Evolutionary conservation across 129 eudicot genomes (phyloP).

Genomic region (Helianthus tuberosus): DNA sequence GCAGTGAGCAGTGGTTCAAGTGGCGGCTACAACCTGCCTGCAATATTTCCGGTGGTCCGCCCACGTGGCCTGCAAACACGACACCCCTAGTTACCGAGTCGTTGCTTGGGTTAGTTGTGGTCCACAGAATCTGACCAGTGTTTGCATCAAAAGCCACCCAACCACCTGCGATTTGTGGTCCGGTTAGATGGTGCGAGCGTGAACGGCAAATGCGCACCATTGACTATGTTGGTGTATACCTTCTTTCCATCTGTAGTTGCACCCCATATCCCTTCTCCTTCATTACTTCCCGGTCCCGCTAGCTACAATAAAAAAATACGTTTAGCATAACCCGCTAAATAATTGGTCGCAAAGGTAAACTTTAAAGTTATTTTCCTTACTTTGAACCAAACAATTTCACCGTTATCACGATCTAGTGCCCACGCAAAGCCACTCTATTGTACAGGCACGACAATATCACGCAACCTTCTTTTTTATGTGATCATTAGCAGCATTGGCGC

Average conservation of each 20-base stretch:
- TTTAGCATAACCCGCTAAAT: too few species aligned
- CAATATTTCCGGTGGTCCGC: constrained; percentile 88
- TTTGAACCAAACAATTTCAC: constrained; percentile 57
- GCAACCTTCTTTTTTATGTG: constrained; percentile 25
- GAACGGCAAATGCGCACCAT: constrained; percentile 30
- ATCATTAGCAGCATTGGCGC: constrained; percentile 58
- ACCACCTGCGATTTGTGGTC: constrained; percentile 58
- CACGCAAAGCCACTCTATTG: constrained; percentile 74
- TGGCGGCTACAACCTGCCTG: constrained; percentile 49
- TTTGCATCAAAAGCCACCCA: constrained; percentile 77
- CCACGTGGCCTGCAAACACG: constrained; percentile 76
- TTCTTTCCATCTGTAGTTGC: constrained; percentile 60
- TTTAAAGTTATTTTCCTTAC: constrained; percentile 22
- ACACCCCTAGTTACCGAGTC: constrained; percentile 52
- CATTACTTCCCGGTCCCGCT: constrained; percentile 75
- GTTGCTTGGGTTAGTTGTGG: constrained; percentile 55
- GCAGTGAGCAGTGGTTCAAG: constrained; percentile 80
- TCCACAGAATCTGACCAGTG: constrained; percentile 59
- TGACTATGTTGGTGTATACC: constrained; percentile 66
- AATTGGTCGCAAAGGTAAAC: neutral
- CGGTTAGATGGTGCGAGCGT: constrained; percentile 52
- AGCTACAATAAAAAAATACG: constrained; percentile 18
- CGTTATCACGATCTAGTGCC: constrained; percentile 61
- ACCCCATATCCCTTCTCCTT: constrained; percentile 71
- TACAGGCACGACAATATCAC: constrained; percentile 53